Evolutionary conservation across 2,329 filamentous ascomycete genomes (phyloP), one percentile per base, ranked within the genome.

Genomic region (Fusarium subtropicale): DNA sequence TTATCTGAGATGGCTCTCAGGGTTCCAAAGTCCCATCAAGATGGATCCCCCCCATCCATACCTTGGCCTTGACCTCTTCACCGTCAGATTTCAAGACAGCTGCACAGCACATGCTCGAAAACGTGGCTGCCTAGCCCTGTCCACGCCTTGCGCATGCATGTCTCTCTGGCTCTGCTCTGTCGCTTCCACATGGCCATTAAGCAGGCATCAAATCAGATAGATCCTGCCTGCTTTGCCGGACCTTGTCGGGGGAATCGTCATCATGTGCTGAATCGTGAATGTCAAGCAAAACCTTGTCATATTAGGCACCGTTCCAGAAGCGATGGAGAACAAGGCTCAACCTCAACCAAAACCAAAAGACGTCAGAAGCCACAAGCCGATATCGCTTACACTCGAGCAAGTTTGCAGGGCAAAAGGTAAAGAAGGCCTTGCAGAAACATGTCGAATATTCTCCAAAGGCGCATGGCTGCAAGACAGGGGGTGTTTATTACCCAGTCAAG

Each of bases 71-170:
- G 9, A 60, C 45, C 18, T 39, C 31, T 44, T 60, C 46, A 66
- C 66, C 47, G 66, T 66, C 66, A 66, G 61, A 51, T 56, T 36
- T 48, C 42, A 51, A 48, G 46, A 53, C 20, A 56, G 31, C 33
- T 52, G 34, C 54, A 26, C 47, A 56, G 30, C 50, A 24, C 53
- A 57, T 33, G 11, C 26, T 42, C 7, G 33, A 59, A 42, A 70
- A 69, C 52, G 62, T 70, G 66, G 66, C 38, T 69, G 66, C 66
- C 66, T 67, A 64, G 53, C 57, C 33, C 41, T 38, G 45, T 36
- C 38, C 39, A 58, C 33, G 47, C 24, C 54, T 51, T 47, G 36
- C 42, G 20, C 42, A 66, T 42, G 33, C 52, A 67, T 66, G 44
- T 30, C 31, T 36, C 31, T 54, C 45, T 52, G 26, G 53, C 34